These are phyloP conservation scores for Nidularia pulvinata DNA, from an alignment of 768 basidiomycete species.

Conservation along the genomic window DNA sequence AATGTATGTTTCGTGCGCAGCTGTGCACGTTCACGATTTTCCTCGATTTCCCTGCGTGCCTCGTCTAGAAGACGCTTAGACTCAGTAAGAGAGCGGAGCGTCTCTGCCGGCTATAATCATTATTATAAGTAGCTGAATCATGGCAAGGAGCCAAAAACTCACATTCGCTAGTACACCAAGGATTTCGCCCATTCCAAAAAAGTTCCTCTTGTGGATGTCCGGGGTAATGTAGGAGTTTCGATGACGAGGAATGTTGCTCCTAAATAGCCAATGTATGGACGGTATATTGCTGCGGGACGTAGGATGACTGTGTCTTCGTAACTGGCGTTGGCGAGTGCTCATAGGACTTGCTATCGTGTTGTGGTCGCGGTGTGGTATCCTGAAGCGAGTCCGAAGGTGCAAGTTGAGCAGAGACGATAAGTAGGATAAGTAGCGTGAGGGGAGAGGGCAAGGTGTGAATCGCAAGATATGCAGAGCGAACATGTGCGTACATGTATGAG, in stretches of 20 bases:
- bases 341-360: slow-evolving; percentile 5
- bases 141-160: slow-evolving; percentile 18
- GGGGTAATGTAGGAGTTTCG: slow-evolving; percentile 58
- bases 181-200: slow-evolving; percentile 83
- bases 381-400: neutral
- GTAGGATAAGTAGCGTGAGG: slow-evolving; percentile 5
- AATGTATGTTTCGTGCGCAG: slow-evolving; percentile 77
- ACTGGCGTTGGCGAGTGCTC: slow-evolving; percentile 16
- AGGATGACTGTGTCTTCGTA: slow-evolving; percentile 19
- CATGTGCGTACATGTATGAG: slow-evolving; percentile 14
- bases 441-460: neutral
- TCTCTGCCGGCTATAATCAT: slow-evolving; percentile 64
- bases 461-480: slow-evolving; percentile 9
- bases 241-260: slow-evolving; percentile 70
- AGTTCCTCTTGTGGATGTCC: slow-evolving; percentile 65
- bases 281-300: slow-evolving; percentile 16
- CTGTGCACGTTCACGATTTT: slow-evolving; percentile 65
- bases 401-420: neutral
- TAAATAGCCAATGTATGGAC: slow-evolving; percentile 74
- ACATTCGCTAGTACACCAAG: slow-evolving; percentile 76
- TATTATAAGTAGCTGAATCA: neutral
- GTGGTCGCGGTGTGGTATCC: neutral
- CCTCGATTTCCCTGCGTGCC: slow-evolving; percentile 71
- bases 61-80: slow-evolving; percentile 77
- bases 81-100: slow-evolving; percentile 78